Evolutionary conservation across 2,329 filamentous ascomycete genomes (phyloP), one percentile per base, ranked within the genome.

Genomic region (Lomentospora prolificans): DNA sequence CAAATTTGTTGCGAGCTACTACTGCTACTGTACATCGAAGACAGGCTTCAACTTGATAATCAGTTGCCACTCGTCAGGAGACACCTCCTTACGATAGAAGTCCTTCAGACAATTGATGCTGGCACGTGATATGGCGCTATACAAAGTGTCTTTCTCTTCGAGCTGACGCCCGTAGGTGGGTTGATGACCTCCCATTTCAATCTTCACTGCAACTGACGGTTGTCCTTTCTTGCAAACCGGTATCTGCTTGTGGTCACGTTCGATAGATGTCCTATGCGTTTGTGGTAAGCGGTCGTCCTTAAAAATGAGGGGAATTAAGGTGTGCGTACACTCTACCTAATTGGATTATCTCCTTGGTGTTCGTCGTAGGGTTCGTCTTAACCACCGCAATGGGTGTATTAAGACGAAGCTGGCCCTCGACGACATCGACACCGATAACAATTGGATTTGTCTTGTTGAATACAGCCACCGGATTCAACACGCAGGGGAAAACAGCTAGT

Each of bases 391-490:
- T 86, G 5, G 94, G 94, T 4, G 95, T 96, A 70, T 92, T 89
- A 64, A 96, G 76, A 64, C 84, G 84, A 53, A 99, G 79, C 63
- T 84, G 87, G 28, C 95, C 94, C 59, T 97, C 94, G n/a, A 88
- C 73, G 31, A 97, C 92, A 72, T 99, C 95, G 30, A 97, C 87
- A 75, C 94, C 94, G 51, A 99, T 77, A 58, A 99, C 89, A 63
- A 99, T 97, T 36, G 94, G 94, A 62, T 85, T 82, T 53, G 91
- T 96, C 81, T 99, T 99, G 81, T 97, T 97, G 82, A 99, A 99
- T 27, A 99, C 88, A 14, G 90, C 90, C 39, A 99, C 89, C 0
- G 92, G 84, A 62, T 81, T 82, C 56, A 99, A 81, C 36, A 97
- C 88, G 67, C 94, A 97, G 33, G 94, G 95, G 82, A 97, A 99